Evolutionary conservation across 2,329 filamentous ascomycete species (phyloP).

Genomic region (Aspergillus udagawae): DNA sequence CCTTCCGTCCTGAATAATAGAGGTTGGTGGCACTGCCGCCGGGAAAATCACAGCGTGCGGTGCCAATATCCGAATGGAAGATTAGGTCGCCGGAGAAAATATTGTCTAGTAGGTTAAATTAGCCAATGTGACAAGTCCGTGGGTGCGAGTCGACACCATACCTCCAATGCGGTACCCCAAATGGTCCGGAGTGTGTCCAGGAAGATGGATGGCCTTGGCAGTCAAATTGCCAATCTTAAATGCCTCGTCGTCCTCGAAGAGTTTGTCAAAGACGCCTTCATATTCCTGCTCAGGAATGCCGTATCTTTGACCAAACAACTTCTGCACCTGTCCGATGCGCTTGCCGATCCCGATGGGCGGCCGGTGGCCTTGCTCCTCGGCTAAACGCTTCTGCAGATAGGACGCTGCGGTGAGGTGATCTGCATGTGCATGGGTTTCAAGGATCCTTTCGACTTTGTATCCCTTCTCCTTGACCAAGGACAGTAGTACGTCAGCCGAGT

Average conservation of each 20-base stretch:
- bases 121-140: neutral
- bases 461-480: conserved; percentile 39
- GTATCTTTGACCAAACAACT: conserved; percentile 50
- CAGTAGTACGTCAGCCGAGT: conserved; percentile 52
- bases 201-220: conserved; percentile 53
- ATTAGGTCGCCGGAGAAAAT: conserved; percentile 54
- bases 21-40: conserved; percentile 46
- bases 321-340: conserved; percentile 53
- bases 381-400: conserved; percentile 52
- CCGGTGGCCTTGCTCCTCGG: conserved; percentile 27
- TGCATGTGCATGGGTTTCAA: conserved; percentile 56
- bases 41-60: conserved; percentile 54
- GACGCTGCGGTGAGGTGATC: conserved; percentile 57
- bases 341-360: conserved; percentile 56
- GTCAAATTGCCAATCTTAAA: conserved; percentile 51
- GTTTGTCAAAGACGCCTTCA: conserved; percentile 47
- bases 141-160: conserved; percentile 2
- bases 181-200: conserved; percentile 62
- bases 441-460: conserved; percentile 50
- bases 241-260: conserved; percentile 54
- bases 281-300: conserved; percentile 45
- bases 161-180: conserved; percentile 57
- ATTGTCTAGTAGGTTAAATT: conserved; percentile 30
- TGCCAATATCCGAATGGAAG: conserved; percentile 51
- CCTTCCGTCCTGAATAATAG: conserved; percentile 42